Percentiles rank a stretch among this genome's conserved stretches.
These are phyloP conservation scores for Populus alba DNA, from an alignment of 345 rosid genomes.

Conservation along the genomic window DNA sequence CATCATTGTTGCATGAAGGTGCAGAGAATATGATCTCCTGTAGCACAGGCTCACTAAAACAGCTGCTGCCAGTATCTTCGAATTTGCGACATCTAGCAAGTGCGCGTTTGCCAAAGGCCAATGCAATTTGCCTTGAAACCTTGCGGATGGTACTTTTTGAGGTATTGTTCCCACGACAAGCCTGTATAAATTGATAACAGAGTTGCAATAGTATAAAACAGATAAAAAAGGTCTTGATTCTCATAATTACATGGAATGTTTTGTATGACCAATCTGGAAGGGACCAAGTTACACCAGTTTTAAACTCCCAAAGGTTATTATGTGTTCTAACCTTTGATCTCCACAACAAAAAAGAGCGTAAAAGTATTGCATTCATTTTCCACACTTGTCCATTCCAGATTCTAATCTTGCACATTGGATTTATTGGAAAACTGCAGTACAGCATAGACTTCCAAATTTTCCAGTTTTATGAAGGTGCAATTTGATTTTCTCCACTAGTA, in stretches of 20 bases:
- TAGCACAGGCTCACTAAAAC: constrained; percentile 71
- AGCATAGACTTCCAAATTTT: not conserved
- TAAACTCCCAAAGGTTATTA: not conserved
- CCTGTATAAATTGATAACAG: constrained; percentile 41
- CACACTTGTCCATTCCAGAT: not conserved
- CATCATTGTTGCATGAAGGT: constrained; percentile 57
- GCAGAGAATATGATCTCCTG: constrained; percentile 68
- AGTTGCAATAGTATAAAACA: not conserved
- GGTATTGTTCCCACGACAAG: constrained; percentile 63
- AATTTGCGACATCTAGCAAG: constrained; percentile 66
- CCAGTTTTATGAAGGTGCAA: not conserved
- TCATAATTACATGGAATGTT: not conserved
- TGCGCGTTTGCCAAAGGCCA: constrained; percentile 69
- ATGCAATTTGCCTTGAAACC: constrained; percentile 72
- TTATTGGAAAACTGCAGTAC: not conserved
- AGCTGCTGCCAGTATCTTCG: constrained; percentile 75
- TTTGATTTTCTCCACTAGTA: not conserved
- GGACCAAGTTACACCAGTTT: not conserved
- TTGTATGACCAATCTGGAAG: not conserved
- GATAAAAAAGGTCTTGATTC: not conserved
- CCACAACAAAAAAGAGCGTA: not conserved
- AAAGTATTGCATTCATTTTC: not conserved
- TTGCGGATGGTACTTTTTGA: constrained; percentile 60
- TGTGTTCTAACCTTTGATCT: not conserved
- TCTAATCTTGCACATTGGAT: not conserved